Evolutionary conservation across 805 yeast genomes (phyloP).

Genomic region (Vanderwaltozyma yarrowii): DNA sequence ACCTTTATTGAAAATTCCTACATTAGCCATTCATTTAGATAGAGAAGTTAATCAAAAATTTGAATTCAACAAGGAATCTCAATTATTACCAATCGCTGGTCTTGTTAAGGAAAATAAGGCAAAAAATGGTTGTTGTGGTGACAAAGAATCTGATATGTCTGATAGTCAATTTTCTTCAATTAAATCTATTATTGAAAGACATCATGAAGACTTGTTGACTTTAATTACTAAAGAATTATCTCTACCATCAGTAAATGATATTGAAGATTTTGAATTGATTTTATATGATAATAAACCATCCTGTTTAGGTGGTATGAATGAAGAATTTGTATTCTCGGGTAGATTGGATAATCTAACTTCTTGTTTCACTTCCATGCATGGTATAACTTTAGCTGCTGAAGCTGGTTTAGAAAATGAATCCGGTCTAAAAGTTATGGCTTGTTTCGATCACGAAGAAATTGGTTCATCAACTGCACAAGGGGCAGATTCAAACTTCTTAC

Average conservation of each 20-base stretch:
- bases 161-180: constrained; percentile 35
- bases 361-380: constrained; percentile 70
- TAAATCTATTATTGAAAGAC: constrained; percentile 59
- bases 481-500: constrained; percentile 86
- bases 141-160: constrained; percentile 24
- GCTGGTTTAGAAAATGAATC: constrained; percentile 35
- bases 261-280: constrained; percentile 84
- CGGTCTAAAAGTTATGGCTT: constrained; percentile 63
- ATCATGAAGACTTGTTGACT: constrained; percentile 58
- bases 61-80: constrained; percentile 83
- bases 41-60: constrained; percentile 68
- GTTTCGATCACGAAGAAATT: constrained; percentile 93
- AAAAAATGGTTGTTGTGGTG: constrained; percentile 37
- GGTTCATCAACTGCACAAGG: constrained; percentile 95
- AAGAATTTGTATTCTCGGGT: constrained; percentile 87
- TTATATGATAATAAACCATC: constrained; percentile 80
- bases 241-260: constrained; percentile 38
- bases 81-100: constrained; percentile 81
- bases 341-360: constrained; percentile 86
- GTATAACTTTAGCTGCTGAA: constrained; percentile 46
- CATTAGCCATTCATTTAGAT: constrained; percentile 85
- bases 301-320: constrained; percentile 75
- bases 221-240: constrained; percentile 57
- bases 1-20: constrained; percentile 85
- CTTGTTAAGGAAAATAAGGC: constrained; percentile 28